A percentile compares a stretch with the other conserved stretches of the same genome.
These are phyloP conservation scores for Kwoniella botswanensis DNA, from an alignment of 768 basidiomycete genomes.

Conservation along the genomic window DNA sequence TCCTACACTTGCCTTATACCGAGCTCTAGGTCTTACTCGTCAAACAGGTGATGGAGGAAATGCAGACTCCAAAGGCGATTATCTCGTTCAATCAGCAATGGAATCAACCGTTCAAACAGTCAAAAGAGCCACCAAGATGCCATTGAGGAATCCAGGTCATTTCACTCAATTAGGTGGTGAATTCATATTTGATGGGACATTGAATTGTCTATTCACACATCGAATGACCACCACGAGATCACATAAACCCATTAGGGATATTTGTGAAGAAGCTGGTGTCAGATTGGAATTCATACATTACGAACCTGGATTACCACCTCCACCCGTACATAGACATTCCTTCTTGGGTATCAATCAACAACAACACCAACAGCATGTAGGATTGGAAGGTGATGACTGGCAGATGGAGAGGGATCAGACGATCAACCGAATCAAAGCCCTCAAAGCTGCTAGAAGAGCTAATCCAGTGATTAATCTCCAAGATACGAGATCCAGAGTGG, in stretches of 20 bases:
- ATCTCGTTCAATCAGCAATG: constrained; percentile 70
- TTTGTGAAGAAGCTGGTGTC: constrained; percentile 69
- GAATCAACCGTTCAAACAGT: constrained; percentile 77
- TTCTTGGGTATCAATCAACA: constrained; percentile 5
- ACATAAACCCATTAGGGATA: constrained; percentile 73
- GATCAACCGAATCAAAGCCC: constrained; percentile 57
- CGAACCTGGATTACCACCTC: constrained; percentile 50
- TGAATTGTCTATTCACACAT: constrained; percentile 75
- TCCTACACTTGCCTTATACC: constrained; percentile 71
- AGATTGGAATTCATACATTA: constrained; percentile 50
- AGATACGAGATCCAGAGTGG: constrained; percentile 15
- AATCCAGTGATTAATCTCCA: not conserved
- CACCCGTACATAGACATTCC: constrained; percentile 41
- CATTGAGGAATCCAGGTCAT: constrained; percentile 64
- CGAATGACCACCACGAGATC: constrained; percentile 78
- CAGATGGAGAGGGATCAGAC: constrained; percentile 58
- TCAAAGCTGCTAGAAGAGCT: constrained; percentile 52
- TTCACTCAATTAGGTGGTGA: constrained; percentile 84
- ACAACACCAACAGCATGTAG: constrained; percentile 19
- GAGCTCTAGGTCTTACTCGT: constrained; percentile 74
- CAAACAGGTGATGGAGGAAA: constrained; percentile 62
- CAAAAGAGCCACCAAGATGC: constrained; percentile 64
- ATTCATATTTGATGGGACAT: constrained; percentile 70
- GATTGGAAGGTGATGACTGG: constrained; percentile 55
- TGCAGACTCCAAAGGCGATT: constrained; percentile 63